A percentile compares a stretch with the other conserved stretches of the same genome.
phyloP scores from a whole-genome alignment of 495 filamentous ascomycete species.

The Margaritispora aquatica region DNA sequence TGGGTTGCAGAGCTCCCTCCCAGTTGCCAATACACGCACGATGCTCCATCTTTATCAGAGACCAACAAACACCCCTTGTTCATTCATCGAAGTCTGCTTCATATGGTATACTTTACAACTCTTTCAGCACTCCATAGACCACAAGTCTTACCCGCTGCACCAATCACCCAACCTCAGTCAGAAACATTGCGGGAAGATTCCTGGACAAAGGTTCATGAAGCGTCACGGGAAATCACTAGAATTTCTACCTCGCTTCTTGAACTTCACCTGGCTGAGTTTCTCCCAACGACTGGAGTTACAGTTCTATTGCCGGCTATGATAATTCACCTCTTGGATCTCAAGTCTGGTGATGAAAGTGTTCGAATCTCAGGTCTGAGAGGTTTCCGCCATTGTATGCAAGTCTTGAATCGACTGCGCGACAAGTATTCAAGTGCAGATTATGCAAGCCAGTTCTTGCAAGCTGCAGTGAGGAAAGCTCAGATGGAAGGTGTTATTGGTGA shows the following conservation, averaged over 20 bases:
- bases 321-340: conserved; percentile 86
- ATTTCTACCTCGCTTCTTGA: conserved; percentile 68
- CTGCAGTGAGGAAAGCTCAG: conserved; percentile 73
- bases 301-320: conserved; percentile 87
- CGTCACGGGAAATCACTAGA: conserved; percentile 72
- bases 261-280: conserved; percentile 63
- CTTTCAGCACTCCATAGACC: conserved; percentile 83
- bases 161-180: conserved; percentile 47
- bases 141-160: conserved; percentile 72
- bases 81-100: conserved; percentile 70
- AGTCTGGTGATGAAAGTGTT: conserved; percentile 61
- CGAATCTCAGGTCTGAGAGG: conserved; percentile 63
- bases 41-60: conserved; percentile 24
- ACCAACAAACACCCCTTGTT: conserved; percentile 43
- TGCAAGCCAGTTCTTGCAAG: conserved; percentile 77
- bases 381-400: conserved; percentile 81
- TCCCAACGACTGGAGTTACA: conserved; percentile 84
- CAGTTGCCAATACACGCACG: conserved; percentile 54
- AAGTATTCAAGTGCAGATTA: conserved; percentile 86
- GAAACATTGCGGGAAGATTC: conserved; percentile 67
- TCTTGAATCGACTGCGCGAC: conserved; percentile 72
- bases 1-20: conserved; percentile 67
- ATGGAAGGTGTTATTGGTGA: conserved; percentile 37
- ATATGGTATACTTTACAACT: conserved; percentile 86
- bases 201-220: conserved; percentile 67